These are phyloP conservation scores for Coffea canephora DNA, from an alignment of 257 asterid genomes.

Conservation along the genomic window DNA sequence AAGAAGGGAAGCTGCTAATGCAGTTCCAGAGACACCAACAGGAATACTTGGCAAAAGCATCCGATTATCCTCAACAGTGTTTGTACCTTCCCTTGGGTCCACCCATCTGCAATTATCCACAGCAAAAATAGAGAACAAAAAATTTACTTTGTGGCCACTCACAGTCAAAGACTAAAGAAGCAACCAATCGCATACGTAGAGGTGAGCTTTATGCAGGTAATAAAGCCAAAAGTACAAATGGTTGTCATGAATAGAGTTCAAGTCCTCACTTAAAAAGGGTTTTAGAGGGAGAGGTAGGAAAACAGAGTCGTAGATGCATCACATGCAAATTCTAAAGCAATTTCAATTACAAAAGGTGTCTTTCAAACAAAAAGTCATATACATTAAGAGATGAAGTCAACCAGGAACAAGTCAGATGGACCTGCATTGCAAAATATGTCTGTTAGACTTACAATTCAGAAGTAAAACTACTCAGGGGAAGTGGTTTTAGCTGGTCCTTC, in stretches of 20 bases:
- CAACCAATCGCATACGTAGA: not conserved
- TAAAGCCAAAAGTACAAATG: not conserved
- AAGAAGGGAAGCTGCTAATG: constrained; percentile 93
- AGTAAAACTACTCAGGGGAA: constrained; percentile 55
- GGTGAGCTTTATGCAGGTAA: not conserved
- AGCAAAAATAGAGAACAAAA: not conserved
- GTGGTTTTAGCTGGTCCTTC: constrained; percentile 46
- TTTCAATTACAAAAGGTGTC: not conserved
- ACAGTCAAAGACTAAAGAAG: not conserved
- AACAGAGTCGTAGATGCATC: not conserved
- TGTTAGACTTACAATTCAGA: constrained; percentile 50
- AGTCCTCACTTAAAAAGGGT: not conserved
- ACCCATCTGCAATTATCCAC: constrained; percentile 33
- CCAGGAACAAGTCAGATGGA: not conserved
- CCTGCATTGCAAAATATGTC: not conserved
- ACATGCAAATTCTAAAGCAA: not conserved
- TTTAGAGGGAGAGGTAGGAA: not conserved
- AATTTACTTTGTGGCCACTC: not conserved
- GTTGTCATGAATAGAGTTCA: not conserved
- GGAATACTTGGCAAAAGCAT: constrained; percentile 75
- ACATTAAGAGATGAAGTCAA: too few relatives aligned
- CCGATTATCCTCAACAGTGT: constrained; percentile 51
- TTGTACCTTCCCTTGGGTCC: constrained; percentile 35
- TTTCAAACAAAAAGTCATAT: not conserved
- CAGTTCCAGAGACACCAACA: constrained; percentile 86